These are phyloP conservation scores for Oryza meridionalis DNA, from an alignment of 176 grass and related monocot genomes.

Conservation along the genomic window DNA sequence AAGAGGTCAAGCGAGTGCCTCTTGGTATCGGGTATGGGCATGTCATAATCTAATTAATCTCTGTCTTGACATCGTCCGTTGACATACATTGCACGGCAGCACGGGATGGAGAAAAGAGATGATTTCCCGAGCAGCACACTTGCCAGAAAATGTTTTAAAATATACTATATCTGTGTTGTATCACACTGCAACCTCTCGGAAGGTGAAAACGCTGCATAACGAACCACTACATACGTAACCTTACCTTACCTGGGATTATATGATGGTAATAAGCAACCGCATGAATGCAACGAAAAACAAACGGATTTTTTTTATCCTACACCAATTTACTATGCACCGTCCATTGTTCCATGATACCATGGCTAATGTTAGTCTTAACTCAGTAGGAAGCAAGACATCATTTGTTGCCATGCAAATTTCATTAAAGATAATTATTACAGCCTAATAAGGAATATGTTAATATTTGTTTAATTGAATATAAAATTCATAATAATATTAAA, in stretches of 20 bases:
- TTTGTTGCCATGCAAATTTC: too few relatives aligned
- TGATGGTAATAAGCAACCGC: too few relatives aligned
- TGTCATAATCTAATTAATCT: not conserved
- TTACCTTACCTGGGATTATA: not conserved
- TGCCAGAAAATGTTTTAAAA: not conserved
- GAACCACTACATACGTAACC: not conserved
- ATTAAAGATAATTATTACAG: too few relatives aligned
- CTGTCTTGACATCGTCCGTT: not conserved
- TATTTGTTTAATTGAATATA: too few relatives aligned
- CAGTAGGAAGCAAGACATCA: too few relatives aligned
- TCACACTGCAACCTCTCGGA: not conserved
- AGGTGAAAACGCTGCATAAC: not conserved
- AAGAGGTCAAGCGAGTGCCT: not conserved
- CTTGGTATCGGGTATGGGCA: not conserved
- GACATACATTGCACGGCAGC: constrained; percentile 15
- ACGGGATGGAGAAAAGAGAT: not conserved
- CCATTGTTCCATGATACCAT: too few relatives aligned
- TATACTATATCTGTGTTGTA: not conserved
- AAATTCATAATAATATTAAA: too few relatives aligned
- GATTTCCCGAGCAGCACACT: not conserved
- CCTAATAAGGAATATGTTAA: too few relatives aligned
- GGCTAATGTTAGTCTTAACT: too few relatives aligned
- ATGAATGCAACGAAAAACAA: too few relatives aligned
- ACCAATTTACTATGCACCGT: too few relatives aligned
- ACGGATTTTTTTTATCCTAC: too few relatives aligned